Evolutionary conservation across 2,329 filamentous ascomycete species (phyloP), one percentile per base, ranked within the genome.

Genomic region (Xylariomycetidae sp.): DNA sequence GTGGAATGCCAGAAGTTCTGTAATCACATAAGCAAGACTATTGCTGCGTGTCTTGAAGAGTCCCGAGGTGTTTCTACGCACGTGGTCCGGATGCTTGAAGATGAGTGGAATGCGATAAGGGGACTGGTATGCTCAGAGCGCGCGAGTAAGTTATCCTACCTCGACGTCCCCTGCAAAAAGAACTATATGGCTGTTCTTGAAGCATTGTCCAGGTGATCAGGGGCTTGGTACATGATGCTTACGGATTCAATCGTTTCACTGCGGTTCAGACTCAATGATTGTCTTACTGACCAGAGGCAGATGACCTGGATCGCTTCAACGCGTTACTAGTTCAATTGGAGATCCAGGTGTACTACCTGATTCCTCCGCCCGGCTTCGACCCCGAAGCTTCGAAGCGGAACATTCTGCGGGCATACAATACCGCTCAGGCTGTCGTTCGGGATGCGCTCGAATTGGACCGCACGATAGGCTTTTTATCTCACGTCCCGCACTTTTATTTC

Each of bases 281-380:
- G 18, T 12, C 5, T 23, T 8, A 25, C 47, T 51, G 31, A 53
- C 28, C 22, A 4, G 6, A 17, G 11, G 12, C 3, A 45, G 43
- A 70, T 34, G 70, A 72, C 25, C 51, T 70, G 15, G 66, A 70
- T 33, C 58, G 63, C 12, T 70, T 74, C 45, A 67, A 69, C 30
- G 53, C 70, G 7, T 51, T 74, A 4, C 59, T 69, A 0, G 65
- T 70, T 1, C 61, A 67, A 15, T 60, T 74, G n/a, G 71, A 77
- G 36, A 62, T 76, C 7, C 71, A 77, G 41, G 54, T 59, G 2
- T 74, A 68, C 51, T 74, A 74, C 55, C 68, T 75, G 44, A 59
- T 66, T 41, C 67, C 66, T 3, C 58, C 62, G 0, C 58, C 63
- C 2, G 59, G 58, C 13, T 57, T 56, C 39, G 59, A 51, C 41